Percentiles rank a stretch among this genome's conserved stretches.
Evolutionary conservation across 2,329 filamentous ascomycete species (phyloP).

Genomic region (Botrytis byssoidea): DNA sequence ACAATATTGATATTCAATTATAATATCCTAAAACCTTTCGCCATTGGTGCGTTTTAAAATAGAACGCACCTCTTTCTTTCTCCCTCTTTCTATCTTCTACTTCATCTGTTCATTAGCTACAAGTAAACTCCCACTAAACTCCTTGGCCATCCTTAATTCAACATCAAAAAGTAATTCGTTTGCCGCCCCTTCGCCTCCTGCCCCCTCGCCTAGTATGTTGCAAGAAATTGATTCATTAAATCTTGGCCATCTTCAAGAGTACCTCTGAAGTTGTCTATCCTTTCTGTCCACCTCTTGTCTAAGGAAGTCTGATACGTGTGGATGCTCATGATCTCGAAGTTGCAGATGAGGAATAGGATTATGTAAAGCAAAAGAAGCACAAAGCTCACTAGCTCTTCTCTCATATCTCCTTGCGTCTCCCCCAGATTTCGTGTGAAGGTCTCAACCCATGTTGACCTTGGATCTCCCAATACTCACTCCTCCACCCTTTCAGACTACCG

Average conservation of each 20-base stretch:
- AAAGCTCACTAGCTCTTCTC: neutral
- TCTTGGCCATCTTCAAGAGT: neutral
- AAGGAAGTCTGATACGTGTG: neutral
- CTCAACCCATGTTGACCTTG: neutral
- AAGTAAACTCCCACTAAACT: neutral
- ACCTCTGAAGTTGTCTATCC: neutral
- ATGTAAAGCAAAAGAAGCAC: neutral
- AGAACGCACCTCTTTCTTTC: neutral
- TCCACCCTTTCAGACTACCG: constrained; percentile 50
- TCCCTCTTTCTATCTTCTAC: neutral
- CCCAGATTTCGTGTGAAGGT: too few relatives aligned
- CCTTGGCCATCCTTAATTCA: neutral
- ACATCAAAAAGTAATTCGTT: neutral
- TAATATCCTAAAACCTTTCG: neutral
- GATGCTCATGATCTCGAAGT: neutral
- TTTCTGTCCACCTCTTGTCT: neutral
- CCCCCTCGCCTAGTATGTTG: neutral
- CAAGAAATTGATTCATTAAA: neutral
- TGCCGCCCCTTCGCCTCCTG: too few relatives aligned
- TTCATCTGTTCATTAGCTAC: neutral
- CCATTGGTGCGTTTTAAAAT: neutral
- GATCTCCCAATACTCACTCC: too few relatives aligned
- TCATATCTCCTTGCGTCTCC: neutral
- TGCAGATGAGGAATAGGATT: neutral
- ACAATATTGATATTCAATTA: neutral